Evolutionary conservation across 768 basidiomycete species (phyloP).

Genomic region (Tricholoma furcatifolium): DNA sequence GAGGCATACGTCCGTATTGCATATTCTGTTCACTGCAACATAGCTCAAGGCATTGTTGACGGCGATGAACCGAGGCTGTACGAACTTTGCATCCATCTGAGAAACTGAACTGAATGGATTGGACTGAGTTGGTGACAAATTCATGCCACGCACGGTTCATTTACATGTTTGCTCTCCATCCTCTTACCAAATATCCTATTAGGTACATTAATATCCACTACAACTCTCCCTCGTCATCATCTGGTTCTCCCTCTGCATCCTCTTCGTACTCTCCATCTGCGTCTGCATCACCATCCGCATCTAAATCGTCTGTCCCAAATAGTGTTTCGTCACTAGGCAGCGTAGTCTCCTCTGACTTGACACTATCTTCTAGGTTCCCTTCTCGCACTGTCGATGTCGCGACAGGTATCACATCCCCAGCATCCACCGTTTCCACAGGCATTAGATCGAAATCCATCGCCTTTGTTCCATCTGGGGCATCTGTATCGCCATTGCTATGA

Average conservation of each 20-base stretch:
- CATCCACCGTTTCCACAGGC: slow-evolving; percentile 4
- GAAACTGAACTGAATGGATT: slow-evolving; percentile 30
- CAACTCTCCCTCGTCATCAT: slow-evolving; percentile 28
- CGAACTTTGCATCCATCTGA: slow-evolving; percentile 42
- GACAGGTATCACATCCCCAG: slow-evolving; percentile 4
- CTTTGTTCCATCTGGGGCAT: neutral
- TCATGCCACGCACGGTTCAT: slow-evolving; percentile 22
- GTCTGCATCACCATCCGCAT: slow-evolving; percentile 33
- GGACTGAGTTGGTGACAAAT: slow-evolving; percentile 17
- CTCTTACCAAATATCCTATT: slow-evolving; percentile 21
- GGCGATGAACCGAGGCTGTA: slow-evolving; percentile 25
- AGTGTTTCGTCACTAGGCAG: too few relatives aligned
- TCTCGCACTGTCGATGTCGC: neutral
- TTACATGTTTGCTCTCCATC: slow-evolving; percentile 23
- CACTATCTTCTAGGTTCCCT: slow-evolving; percentile 27
- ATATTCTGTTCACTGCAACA: slow-evolving; percentile 53
- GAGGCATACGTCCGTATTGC: slow-evolving; percentile 59
- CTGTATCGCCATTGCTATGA: slow-evolving; percentile 8
- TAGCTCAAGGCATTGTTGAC: slow-evolving; percentile 19
- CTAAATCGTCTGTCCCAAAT: slow-evolving; percentile 23
- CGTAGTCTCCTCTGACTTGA: slow-evolving; percentile 64
- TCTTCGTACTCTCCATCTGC: slow-evolving; percentile 42
- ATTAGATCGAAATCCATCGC: neutral
- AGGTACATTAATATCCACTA: slow-evolving; percentile 17
- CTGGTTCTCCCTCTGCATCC: slow-evolving; percentile 40